Base-by-base conservation (phyloP, 768 basidiomycete species). In the Russula brevipes region DNA sequence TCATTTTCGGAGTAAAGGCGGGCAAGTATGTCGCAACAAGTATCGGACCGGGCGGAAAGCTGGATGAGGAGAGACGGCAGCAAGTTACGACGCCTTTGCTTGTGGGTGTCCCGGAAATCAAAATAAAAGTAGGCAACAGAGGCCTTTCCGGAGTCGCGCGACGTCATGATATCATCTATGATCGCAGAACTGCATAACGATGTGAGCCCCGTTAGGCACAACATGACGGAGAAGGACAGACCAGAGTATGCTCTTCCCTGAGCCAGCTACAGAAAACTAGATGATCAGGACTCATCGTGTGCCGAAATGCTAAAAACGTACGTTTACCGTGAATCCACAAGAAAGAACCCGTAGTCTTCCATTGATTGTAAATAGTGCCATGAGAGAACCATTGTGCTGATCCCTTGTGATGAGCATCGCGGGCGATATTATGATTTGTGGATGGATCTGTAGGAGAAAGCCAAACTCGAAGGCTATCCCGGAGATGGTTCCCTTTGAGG, bases 221-320 rank as follows among this genome's bases (percentile, higher is more conserved):
- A 45, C 10, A 5, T 9, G 16, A 11, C 0, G 8, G 16, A 2
- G 17, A n/a, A 31, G 16, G 39, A 56, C 54, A n/a, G 35, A 56
- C 54, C 54, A 56, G n/a, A 56, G 54, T 3, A 56, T n/a, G 42
- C 54, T 45, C 42, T 56, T 56, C 1, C 54, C 54, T 2, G 54
- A 44, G 6, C 54, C 54, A 9, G 54, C 54, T 45, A 19, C 38
- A 8, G 6, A 31, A 5, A 31, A 4, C 38, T 16, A 41, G 3
- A 16, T 54, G 14, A 7, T 53, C 12, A 56, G 19, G 8, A 12
- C 10, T 56, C 3, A 45, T 41, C 11, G n/a, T 33, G 2, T 10
- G 8, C 9, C 17, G 24, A 24, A 12, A 16, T 44, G 17, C 41
- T 4, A 35, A 3, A 42, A 19, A 19, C 54, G n/a, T 31, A 56